Conservation (phyloP, 2,329 filamentous ascomycete genomes). For the Ophiostoma quercus region DNA sequence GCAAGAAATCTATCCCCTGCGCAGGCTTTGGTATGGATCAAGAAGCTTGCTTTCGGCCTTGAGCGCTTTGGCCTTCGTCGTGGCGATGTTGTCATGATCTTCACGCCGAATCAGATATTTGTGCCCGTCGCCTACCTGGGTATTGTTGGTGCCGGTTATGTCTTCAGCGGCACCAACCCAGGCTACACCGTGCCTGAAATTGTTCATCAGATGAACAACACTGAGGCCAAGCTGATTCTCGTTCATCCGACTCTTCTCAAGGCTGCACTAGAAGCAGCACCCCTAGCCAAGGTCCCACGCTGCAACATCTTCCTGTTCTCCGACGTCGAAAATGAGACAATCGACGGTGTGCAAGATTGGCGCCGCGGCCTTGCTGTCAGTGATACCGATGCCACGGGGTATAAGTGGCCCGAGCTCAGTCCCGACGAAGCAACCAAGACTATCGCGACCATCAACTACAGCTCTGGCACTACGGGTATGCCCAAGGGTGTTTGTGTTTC, state of each 20-base stretch:
- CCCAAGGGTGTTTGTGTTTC: conserved; percentile 29
- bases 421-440: conserved; percentile 36
- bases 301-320: background rate
- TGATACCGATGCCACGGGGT: background rate
- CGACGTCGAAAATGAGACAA: background rate
- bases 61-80: conserved; percentile 57
- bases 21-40: conserved; percentile 47
- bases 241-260: conserved; percentile 34
- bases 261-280: conserved; percentile 36
- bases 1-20: conserved; percentile 42
- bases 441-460: conserved; percentile 26
- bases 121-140: conserved; percentile 67
- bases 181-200: conserved; percentile 38
- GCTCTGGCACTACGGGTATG: conserved; percentile 28
- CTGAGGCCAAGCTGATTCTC: conserved; percentile 23
- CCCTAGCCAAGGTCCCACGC: conserved; percentile 35
- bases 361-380: background rate
- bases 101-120: conserved; percentile 71
- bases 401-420: background rate
- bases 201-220: conserved; percentile 26
- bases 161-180: conserved; percentile 73
- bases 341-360: background rate
- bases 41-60: conserved; percentile 49
- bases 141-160: conserved; percentile 66
- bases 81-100: conserved; percentile 67